Evolutionary conservation across 768 basidiomycete genomes (phyloP), one percentile per base, ranked within the genome.

Genomic region (Suillus subalutaceus): DNA sequence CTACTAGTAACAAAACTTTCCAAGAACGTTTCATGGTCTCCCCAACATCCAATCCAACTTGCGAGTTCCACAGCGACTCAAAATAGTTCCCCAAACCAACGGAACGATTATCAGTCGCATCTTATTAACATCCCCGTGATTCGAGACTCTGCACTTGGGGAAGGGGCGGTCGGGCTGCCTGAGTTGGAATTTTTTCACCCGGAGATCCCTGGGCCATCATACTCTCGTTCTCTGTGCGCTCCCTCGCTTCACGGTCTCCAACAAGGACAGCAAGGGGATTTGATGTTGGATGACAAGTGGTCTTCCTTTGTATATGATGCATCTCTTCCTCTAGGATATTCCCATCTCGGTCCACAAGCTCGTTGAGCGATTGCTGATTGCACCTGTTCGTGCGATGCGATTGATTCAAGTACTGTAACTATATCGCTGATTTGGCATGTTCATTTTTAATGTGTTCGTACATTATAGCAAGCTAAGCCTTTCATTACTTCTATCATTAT

Each of bases 241-340:
- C 16, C 55, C 9, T 56, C 66, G 8, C 38, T 46, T 18, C 50
- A 58, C 2, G 20, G 32, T 48, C 18, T 30, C 56, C 64, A 63
- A 38, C 26, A 59, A 63, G 48, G 60, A 63, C 66, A 65, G 8
- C 72, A 67, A 50, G 69, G 72, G 18, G 69, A 66, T 20, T 50
- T 67, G n/a, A 75, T 76, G 70, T 50, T 78, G 68, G 77, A 83
- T 65, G 79, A 82, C 63, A 72, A 75, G 40, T 80, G 82, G 81
- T 74, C 75, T 7, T 79, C 78, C n/a, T 79, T 81, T 65, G 80
- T 79, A 77, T 71, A 79, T 46, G 73, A 75, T 65, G 75, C 59
- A 32, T 30, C 40, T 37, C 23, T 44, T 57, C 35, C 46, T 15
- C 32, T 44, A 57, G 60, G 38, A 41, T 38, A 56, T 20, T 7